Percentiles rank a stretch among this genome's conserved stretches.
These are phyloP conservation scores for Debaryomyces singareniensis DNA, from an alignment of 1,139 yeast genomes.

Conservation along the genomic window DNA sequence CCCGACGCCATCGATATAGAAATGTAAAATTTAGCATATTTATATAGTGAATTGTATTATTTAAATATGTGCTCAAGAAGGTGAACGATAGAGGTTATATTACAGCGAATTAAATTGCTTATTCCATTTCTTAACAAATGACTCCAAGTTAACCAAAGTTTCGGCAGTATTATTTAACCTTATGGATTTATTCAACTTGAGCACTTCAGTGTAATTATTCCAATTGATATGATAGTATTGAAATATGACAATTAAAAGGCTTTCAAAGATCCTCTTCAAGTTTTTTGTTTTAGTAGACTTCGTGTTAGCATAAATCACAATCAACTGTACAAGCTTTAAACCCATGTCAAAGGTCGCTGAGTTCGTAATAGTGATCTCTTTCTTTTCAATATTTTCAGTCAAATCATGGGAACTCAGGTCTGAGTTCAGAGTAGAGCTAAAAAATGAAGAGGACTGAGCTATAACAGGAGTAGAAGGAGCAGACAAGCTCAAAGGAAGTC, in stretches of 20 bases:
- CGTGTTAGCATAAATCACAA: slow-evolving; percentile 33
- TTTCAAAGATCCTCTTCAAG: slow-evolving; percentile 25
- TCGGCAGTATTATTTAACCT: slow-evolving; percentile 32
- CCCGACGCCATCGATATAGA: slow-evolving; percentile 68
- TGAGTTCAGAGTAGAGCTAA: slow-evolving; percentile 2
- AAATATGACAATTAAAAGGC: slow-evolving; percentile 29
- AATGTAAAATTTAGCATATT: slow-evolving; percentile 16
- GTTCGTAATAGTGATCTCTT: slow-evolving; percentile 4
- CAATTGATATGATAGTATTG: slow-evolving; percentile 40
- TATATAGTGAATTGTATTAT: not conserved
- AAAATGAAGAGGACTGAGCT: slow-evolving; percentile 10
- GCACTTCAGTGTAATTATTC: slow-evolving; percentile 30
- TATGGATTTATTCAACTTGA: slow-evolving; percentile 29
- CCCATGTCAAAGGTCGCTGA: slow-evolving; percentile 26
- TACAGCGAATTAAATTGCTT: slow-evolving; percentile 16
- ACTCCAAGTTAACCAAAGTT: slow-evolving; percentile 26
- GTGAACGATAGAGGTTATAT: slow-evolving; percentile 1
- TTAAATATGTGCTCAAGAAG: not conserved
- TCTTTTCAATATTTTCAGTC: not conserved
- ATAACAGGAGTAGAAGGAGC: slow-evolving; percentile 41
- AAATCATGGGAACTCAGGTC: slow-evolving; percentile 5
- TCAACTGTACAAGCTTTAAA: slow-evolving; percentile 26
- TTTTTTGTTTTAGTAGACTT: slow-evolving; percentile 26
- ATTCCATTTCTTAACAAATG: slow-evolving; percentile 37
- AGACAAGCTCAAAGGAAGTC: slow-evolving; percentile 36